Evolutionary conservation across 768 basidiomycete species (phyloP), one percentile per base, ranked within the genome.

Genomic region (Crepidotus variabilis): DNA sequence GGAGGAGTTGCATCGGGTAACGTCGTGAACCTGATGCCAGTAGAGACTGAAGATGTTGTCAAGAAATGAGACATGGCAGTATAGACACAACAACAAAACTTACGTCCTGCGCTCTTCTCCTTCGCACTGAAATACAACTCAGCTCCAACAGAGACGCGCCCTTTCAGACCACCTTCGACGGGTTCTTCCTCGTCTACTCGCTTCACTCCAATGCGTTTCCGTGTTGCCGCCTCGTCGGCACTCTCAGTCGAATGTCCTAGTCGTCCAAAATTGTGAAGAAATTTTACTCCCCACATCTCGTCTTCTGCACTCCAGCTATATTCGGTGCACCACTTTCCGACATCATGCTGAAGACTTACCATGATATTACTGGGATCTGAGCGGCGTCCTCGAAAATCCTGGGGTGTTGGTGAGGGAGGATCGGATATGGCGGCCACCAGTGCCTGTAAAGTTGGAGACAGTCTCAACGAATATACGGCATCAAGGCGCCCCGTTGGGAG

Each of bases 161-260:
- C 96, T 65, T 86, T 90, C 28, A 98, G 76, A 0, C 96, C 95
- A 28, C 92, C 92, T 55, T 93, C 92, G 60, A 94, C 87, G 23
- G 90, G 88, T 48, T 97, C 95, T 72, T 96, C 94, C 67, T 96
- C 94, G 54, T 98, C 96, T 3, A 97, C 85, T n/a, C 94, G 81
- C 70, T 90, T 93, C 34, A 81, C 71, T 22, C 64, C 62, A 36
- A 53, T 35, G 47, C 65, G 47, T 32, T 56, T 57, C 45, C 52
- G 57, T n/a, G 61, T 45, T 14, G 43, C 28, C 28, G 28, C 57
- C 45, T 65, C 67, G n/a, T 69, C 69, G 21, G 68, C 67, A 23
- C 75, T 76, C 60, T 70, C 76, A 59, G 64, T 66, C 0, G 59
- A 63, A 11, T 71, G 62, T 14, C 78, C 83, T 2, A 87, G 73